Conservation (phyloP, 2,329 filamentous ascomycete species). For the Tympanopsis confertula region DNA sequence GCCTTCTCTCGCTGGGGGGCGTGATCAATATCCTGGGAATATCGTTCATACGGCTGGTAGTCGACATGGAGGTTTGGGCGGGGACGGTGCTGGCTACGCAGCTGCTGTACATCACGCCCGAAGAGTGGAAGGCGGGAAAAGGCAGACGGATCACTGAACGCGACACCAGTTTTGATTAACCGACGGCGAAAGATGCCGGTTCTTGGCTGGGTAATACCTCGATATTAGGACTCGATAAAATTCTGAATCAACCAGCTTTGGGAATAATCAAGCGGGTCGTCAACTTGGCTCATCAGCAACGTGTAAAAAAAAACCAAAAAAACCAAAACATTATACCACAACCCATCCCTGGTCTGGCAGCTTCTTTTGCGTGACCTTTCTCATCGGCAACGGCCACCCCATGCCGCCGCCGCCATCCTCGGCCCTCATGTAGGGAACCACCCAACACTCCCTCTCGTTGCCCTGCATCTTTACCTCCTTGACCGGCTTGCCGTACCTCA, state of each 20-base stretch:
- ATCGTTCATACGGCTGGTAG: not conserved
- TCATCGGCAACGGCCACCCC: slow-evolving; percentile 75
- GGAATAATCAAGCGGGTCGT: too few relatives aligned
- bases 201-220: too few relatives aligned
- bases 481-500: slow-evolving; percentile 81
- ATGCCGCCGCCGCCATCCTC: slow-evolving; percentile 51
- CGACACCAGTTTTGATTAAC: too few relatives aligned
- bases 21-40: not conserved
- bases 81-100: not conserved
- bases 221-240: too few relatives aligned
- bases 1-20: not conserved
- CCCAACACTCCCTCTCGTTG: slow-evolving; percentile 62
- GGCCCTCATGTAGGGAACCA: slow-evolving; percentile 64
- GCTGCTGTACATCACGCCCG: not conserved
- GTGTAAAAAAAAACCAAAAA: too few relatives aligned
- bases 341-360: slow-evolving; percentile 65
- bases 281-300: too few relatives aligned
- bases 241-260: too few relatives aligned
- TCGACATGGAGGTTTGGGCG: not conserved
- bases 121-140: too few relatives aligned
- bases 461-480: slow-evolving; percentile 56
- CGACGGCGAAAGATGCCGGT: too few relatives aligned
- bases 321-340: too few relatives aligned
- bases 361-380: slow-evolving; percentile 71
- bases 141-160: too few relatives aligned